These are phyloP conservation scores for Pterocarpus macrocarpus DNA, from an alignment of 306 rosid species.

Conservation along the genomic window DNA sequence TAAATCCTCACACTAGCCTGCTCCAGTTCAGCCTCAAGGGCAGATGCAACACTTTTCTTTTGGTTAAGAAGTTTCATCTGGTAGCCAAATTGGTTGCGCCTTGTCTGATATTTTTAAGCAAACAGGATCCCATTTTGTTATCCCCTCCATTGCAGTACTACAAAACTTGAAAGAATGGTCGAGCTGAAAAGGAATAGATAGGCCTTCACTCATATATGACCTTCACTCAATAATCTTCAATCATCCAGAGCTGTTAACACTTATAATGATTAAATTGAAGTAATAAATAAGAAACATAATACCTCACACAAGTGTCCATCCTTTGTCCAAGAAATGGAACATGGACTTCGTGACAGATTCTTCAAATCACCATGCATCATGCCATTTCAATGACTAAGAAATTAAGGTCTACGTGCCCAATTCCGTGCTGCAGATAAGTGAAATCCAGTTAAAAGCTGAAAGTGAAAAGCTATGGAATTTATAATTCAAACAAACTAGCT, in stretches of 20 bases:
- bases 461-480: slow-evolving; percentile 21
- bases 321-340: slow-evolving; percentile 57
- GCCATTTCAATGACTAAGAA: slow-evolving; percentile 55
- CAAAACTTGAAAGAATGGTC: slow-evolving; percentile 68
- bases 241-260: slow-evolving; percentile 1
- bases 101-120: slow-evolving; percentile 68
- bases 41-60: slow-evolving; percentile 67
- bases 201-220: neutral
- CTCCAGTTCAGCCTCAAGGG: slow-evolving; percentile 85
- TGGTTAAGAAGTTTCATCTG: slow-evolving; percentile 79
- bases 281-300: slow-evolving; percentile 39
- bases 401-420: slow-evolving; percentile 60
- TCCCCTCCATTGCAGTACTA: slow-evolving; percentile 84
- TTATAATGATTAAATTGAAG: slow-evolving; percentile 6
- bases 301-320: slow-evolving; percentile 80
- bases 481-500: slow-evolving; percentile 23
- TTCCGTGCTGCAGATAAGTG: slow-evolving; percentile 63
- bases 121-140: slow-evolving; percentile 94
- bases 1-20: slow-evolving; percentile 75
- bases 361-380: slow-evolving; percentile 66
- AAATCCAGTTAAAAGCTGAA: slow-evolving; percentile 39
- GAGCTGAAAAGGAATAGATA: slow-evolving; percentile 48
- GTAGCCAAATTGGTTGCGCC: slow-evolving; percentile 61
- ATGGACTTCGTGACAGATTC: slow-evolving; percentile 67
- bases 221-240: slow-evolving; percentile 23